Evolutionary conservation across 2,329 filamentous ascomycete species (phyloP).

Genomic region (Calonectria honghensis): DNA sequence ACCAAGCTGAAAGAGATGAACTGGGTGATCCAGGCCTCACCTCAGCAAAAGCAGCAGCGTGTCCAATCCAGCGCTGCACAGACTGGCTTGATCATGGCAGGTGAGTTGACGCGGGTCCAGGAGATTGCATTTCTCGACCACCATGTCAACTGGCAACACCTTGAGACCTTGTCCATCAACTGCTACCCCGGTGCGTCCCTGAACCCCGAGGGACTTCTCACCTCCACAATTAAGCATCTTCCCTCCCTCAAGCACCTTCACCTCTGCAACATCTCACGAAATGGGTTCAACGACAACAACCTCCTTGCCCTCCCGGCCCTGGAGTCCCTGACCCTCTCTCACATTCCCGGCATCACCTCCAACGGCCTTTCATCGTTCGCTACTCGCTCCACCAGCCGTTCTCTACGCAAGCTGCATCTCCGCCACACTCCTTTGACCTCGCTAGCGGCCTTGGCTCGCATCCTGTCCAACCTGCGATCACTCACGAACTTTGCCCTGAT

Average conservation of each 20-base stretch:
- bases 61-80: slow-evolving; percentile 57
- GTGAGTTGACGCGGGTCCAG: slow-evolving; percentile 56
- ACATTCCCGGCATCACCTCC: slow-evolving; percentile 74
- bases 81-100: slow-evolving; percentile 54
- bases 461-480: slow-evolving; percentile 72
- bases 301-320: slow-evolving; percentile 74
- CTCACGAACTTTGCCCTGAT: slow-evolving; percentile 73
- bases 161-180: slow-evolving; percentile 75
- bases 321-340: slow-evolving; percentile 72
- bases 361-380: slow-evolving; percentile 75
- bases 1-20: slow-evolving; percentile 73
- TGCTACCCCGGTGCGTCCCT: slow-evolving; percentile 74
- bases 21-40: slow-evolving; percentile 71
- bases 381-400: slow-evolving; percentile 66
- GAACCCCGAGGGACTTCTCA: slow-evolving; percentile 71
- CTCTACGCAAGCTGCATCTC: slow-evolving; percentile 71
- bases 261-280: slow-evolving; percentile 73
- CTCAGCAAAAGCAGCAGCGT: slow-evolving; percentile 57
- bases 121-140: slow-evolving; percentile 68
- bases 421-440: slow-evolving; percentile 74
- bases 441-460: slow-evolving; percentile 74
- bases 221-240: slow-evolving; percentile 69
- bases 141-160: slow-evolving; percentile 73
- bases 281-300: slow-evolving; percentile 74
- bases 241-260: slow-evolving; percentile 76